These are phyloP conservation scores for Candida verbasci DNA, from an alignment of 805 yeast species.

Conservation along the genomic window DNA sequence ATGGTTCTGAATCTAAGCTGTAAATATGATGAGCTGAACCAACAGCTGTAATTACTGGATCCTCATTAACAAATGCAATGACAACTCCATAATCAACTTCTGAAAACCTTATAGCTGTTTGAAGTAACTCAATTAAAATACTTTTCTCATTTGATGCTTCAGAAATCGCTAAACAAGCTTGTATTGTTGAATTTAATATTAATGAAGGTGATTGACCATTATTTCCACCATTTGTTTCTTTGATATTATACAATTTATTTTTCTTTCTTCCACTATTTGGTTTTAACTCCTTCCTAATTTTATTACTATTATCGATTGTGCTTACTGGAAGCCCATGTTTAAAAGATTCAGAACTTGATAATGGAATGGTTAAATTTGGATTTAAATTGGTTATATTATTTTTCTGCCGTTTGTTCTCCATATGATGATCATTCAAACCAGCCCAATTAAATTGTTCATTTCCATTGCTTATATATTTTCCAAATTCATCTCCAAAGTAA, in stretches of 20 bases:
- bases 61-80: constrained; percentile 17
- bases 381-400: no score
- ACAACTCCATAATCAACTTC: constrained; percentile 33
- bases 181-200: constrained; percentile 31
- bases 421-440: constrained; percentile 15
- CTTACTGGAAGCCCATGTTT: constrained; percentile 5
- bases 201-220: constrained; percentile 2
- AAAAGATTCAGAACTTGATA: constrained; percentile 3
- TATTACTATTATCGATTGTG: constrained; percentile 2
- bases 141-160: constrained; percentile 37
- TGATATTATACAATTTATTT: background rate
- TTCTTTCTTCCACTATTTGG: background rate
- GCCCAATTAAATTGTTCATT: constrained; percentile 23
- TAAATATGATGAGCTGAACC: constrained; percentile 23
- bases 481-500: constrained; percentile 22
- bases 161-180: constrained; percentile 46
- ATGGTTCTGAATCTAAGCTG: constrained; percentile 26
- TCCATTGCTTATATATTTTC: constrained; percentile 17
- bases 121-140: constrained; percentile 34
- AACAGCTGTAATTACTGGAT: constrained; percentile 23
- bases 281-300: background rate
- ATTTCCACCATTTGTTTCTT: background rate
- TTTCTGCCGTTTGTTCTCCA: background rate
- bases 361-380: background rate
- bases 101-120: constrained; percentile 32